Conservation (phyloP, 495 filamentous ascomycete species). For the Annulohypoxylon bovei region DNA sequence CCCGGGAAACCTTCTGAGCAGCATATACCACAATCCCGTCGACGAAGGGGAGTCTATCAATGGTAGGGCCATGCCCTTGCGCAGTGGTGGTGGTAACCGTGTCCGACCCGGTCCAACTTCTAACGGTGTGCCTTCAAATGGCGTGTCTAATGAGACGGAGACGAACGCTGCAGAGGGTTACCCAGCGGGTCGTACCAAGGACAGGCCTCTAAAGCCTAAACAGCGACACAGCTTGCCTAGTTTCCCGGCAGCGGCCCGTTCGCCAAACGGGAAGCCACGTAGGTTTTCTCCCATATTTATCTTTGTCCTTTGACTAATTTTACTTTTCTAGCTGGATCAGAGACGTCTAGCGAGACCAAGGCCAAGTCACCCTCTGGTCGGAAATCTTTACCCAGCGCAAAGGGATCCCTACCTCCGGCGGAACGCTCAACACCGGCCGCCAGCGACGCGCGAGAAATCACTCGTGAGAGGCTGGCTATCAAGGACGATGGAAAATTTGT, state of each 20-base stretch:
- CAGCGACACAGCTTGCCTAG: constrained; percentile 43
- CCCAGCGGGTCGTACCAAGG: constrained; percentile 9
- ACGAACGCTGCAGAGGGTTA: constrained; percentile 1
- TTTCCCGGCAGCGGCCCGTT: constrained; percentile 21
- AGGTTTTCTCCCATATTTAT: background rate
- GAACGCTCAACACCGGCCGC: constrained; percentile 32
- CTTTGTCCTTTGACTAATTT: background rate
- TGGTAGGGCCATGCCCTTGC: constrained; percentile 37
- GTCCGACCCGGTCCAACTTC: constrained; percentile 16
- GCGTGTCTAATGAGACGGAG: constrained; percentile 14
- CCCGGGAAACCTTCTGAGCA: constrained; percentile 44
- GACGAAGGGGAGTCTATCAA: constrained; percentile 33
- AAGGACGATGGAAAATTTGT: constrained; percentile 53
- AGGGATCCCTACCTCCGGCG: constrained; percentile 36
- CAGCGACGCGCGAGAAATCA: constrained; percentile 49
- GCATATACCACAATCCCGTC: constrained; percentile 46
- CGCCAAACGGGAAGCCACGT: constrained; percentile 25
- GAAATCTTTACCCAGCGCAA: constrained; percentile 44
- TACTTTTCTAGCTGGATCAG: constrained; percentile 16
- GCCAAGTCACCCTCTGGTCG: constrained; percentile 39
- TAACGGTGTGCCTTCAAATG: constrained; percentile 3
- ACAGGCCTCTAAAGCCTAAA: constrained; percentile 34
- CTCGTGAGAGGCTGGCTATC: constrained; percentile 47
- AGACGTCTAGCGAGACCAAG: constrained; percentile 24
- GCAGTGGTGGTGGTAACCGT: constrained; percentile 23